Base-by-base conservation (phyloP, 176 grass and related monocot species). In the Stipa capillata region DNA sequence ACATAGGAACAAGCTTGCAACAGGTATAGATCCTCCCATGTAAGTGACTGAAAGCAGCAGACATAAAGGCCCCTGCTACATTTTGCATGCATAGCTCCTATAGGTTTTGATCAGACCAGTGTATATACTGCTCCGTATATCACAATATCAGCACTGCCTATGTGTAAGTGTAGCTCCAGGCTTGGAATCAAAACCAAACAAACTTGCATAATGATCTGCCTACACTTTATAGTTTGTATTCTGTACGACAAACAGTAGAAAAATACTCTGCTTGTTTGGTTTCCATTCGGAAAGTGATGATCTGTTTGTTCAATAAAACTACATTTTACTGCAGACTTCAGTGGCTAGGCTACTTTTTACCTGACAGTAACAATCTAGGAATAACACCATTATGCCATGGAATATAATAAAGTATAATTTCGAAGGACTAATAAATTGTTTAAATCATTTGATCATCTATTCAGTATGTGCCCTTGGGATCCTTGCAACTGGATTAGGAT, bases 151-250 rank as follows among this genome's bases (percentile, higher is more conserved):
- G 25, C 31, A 27, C 15, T n/a, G n/a, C n/a, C n/a, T n/a, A n/a
- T 35, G 50, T 69, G 29, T 18, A 47, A n/a, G 11, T 64, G 5
- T 14, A 16, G 60, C 29, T 18, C 20, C 72, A 44, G 35, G 36
- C 65, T 87, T 78, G 65, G 73, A 63, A 55, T 78, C 36, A 64
- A 87, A 78, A 10, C 65, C n/a, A 78, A 21, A 78, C 36, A 80
- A 73, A 16, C 73, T 59, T 40, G 40, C 16, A 50, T 47, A 57
- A 27, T 69, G 58, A 47, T 73, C 15, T 44, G 36, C 20, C 49
- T 60, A 74, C 29, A 45, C 43, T 61, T 82, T 6, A 24, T 5
- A 69, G 5, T 41, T 48, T 31, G 7, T 6, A 73, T 43, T 55
- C 1, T 55, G 2, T 45, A 8, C 52, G 8, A 56, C 13, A 35